Conservation (phyloP, 768 basidiomycete species). For the Boletus subparvulus region DNA sequence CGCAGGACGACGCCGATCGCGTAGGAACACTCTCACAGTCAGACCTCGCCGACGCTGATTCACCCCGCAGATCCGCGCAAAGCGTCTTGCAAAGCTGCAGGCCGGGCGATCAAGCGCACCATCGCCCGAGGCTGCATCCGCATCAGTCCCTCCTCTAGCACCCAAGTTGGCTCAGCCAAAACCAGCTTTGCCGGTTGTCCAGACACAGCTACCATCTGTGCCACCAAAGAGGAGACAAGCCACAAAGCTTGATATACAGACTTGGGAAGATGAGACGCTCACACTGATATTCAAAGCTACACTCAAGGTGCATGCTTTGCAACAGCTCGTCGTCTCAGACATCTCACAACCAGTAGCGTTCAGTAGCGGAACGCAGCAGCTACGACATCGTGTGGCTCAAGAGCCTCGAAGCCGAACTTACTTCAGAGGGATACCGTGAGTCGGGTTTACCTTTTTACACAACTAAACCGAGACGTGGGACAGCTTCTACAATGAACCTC, state of each 20-base stretch:
- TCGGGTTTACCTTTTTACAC: not conserved
- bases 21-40: slow-evolving; percentile 38
- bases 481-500: slow-evolving; percentile 43
- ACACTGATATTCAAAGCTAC: slow-evolving; percentile 73
- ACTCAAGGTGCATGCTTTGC: slow-evolving; percentile 57
- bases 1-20: slow-evolving; percentile 79
- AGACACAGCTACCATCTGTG: slow-evolving; percentile 34
- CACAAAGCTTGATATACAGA: slow-evolving; percentile 50
- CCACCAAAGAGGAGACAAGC: slow-evolving; percentile 51
- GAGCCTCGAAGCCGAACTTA: slow-evolving; percentile 64
- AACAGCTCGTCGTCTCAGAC: not conserved
- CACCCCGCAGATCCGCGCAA: slow-evolving; percentile 74
- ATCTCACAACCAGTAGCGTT: slow-evolving; percentile 42
- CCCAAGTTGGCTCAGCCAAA: slow-evolving; percentile 39
- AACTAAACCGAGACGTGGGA: slow-evolving; percentile 7
- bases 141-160: slow-evolving; percentile 23
- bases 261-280: slow-evolving; percentile 77
- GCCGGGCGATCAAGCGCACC: slow-evolving; percentile 39
- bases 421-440: slow-evolving; percentile 53
- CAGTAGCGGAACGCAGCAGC: slow-evolving; percentile 55
- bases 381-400: slow-evolving; percentile 86
- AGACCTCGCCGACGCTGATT: not conserved
- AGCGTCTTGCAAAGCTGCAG: slow-evolving; percentile 86
- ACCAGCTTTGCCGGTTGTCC: slow-evolving; percentile 27
- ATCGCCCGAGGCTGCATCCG: slow-evolving; percentile 23